Evolutionary conservation across 2,329 filamentous ascomycete species (phyloP), one percentile per base, ranked within the genome.

Genomic region (Xenoacremonium recifei): DNA sequence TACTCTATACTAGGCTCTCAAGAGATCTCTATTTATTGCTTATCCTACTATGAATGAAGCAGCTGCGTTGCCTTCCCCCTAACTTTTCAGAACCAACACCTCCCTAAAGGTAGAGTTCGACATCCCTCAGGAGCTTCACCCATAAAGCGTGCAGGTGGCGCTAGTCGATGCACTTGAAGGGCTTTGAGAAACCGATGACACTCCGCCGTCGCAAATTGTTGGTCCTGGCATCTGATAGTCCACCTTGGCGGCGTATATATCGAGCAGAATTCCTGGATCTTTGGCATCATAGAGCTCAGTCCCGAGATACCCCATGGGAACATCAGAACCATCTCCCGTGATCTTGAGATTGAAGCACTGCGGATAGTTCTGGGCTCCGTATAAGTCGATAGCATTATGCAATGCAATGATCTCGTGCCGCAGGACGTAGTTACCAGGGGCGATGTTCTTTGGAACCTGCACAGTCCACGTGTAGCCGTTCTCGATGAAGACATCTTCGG

Each of bases 351-450:
- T 76, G 44, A 76, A 62, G 54, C 75, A 79, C 61, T 76, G 71
- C 10, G 75, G 73, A 50, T 79, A 78, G 45, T 69, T 67, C 59
- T 79, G 75, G 3, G 74, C 74, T 35, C 69, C 69, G 5, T 64
- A 51, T 21, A 52, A 38, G 29, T 70, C 61, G 3, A 53, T 62
- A 13, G 73, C 72, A 23, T 63, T 66, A 60, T 79, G 75, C 5
- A 79, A 69, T 16, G 70, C 74, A 41, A 79, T 76, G 46, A 77
- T 75, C 55, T 79, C 75, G 51, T 78, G 73, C 6, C 75, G 72
- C 27, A 79, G 65, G 35, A 79, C 73, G 45, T 79, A 79, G 61
- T 77, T 76, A 2, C 76, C 75, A 5, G 72, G 54, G 1, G 64
- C 68, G 23, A 78, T 66, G 47, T 62, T 62, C 39, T 61, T 55